Percentiles rank a stretch among this genome's conserved stretches.
Evolutionary conservation across 495 filamentous ascomycete species (phyloP).

Genomic region (Penicillium verhagenii): DNA sequence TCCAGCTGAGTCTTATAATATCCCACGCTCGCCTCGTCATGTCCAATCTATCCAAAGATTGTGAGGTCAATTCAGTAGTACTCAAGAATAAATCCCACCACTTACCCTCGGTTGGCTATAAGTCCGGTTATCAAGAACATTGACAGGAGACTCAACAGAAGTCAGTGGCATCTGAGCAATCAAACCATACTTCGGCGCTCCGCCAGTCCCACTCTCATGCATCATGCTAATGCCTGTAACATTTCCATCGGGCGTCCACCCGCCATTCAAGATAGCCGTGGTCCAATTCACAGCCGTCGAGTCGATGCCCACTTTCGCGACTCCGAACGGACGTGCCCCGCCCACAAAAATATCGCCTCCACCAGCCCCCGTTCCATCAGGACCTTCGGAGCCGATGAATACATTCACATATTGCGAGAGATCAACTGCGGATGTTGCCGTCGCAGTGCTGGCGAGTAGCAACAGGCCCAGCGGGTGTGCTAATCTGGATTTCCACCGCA

Average conservation of each 20-base stretch:
- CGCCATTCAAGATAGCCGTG: conserved; percentile 46
- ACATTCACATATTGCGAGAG: conserved; percentile 50
- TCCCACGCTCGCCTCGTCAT: conserved; percentile 55
- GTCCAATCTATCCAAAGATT: conserved; percentile 23
- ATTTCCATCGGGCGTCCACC: conserved; percentile 57
- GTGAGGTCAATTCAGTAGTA: neutral
- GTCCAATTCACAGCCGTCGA: conserved; percentile 55
- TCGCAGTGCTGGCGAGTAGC: neutral
- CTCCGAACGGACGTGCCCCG: conserved; percentile 60
- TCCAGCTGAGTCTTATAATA: conserved; percentile 58
- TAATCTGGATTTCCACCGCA: neutral
- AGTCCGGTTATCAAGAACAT: conserved; percentile 41
- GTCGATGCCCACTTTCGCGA: conserved; percentile 68
- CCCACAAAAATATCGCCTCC: conserved; percentile 72
- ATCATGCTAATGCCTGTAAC: conserved; percentile 66
- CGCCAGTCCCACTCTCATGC: conserved; percentile 70
- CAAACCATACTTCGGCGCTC: conserved; percentile 67
- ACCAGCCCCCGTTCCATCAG: conserved; percentile 29
- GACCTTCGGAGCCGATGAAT: conserved; percentile 38
- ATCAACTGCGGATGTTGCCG: conserved; percentile 22
- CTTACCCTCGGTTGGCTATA: conserved; percentile 39
- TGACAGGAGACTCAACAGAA: conserved; percentile 30
- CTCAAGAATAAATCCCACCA: neutral
- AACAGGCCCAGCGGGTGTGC: neutral
- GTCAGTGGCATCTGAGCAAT: conserved; percentile 62